Percentiles rank a stretch among this genome's conserved stretches.
Conservation (phyloP, 805 yeast genomes). For the Helenozyma rhizophorensis region DNA sequence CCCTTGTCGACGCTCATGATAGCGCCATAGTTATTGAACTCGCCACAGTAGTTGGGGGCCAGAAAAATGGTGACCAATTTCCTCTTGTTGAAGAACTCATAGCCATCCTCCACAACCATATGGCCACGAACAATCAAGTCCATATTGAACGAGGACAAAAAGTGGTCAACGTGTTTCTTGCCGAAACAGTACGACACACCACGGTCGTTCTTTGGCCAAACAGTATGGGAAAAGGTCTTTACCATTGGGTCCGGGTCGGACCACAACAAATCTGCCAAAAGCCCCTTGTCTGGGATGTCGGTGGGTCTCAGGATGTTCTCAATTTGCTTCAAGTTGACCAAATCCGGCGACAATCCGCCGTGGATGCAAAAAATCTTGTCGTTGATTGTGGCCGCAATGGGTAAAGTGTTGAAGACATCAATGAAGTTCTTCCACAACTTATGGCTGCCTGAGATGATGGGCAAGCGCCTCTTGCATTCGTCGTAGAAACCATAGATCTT, state of each 20-base stretch:
- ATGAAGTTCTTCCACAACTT: conserved; percentile 50
- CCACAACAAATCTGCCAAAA: conserved; percentile 77
- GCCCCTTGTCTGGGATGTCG: conserved; percentile 77
- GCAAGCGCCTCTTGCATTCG: conserved; percentile 53
- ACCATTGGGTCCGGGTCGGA: conserved; percentile 65
- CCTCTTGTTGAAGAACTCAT: conserved; percentile 72
- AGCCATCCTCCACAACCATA: conserved; percentile 88
- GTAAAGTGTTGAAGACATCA: conserved; percentile 56
- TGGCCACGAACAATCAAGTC: conserved; percentile 80
- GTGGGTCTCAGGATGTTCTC: conserved; percentile 74
- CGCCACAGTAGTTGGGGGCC: conserved; percentile 85
- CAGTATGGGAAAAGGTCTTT: conserved; percentile 31
- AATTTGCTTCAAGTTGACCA: conserved; percentile 61
- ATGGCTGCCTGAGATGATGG: conserved; percentile 20
- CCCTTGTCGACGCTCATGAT: conserved; percentile 69
- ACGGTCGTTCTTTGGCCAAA: conserved; percentile 80
- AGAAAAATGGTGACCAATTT: conserved; percentile 74
- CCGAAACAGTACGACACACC: conserved; percentile 81
- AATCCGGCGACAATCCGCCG: conserved; percentile 74
- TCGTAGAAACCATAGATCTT: conserved; percentile 59
- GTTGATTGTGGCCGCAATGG: conserved; percentile 58
- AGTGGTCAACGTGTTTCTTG: conserved; percentile 65
- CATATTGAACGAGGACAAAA: conserved; percentile 61
- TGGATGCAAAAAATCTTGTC: conserved; percentile 57
- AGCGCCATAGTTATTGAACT: conserved; percentile 76